phyloP scores from a whole-genome alignment of 192 early-diverging fungal genomes.

The Coemansia aciculifera region DNA sequence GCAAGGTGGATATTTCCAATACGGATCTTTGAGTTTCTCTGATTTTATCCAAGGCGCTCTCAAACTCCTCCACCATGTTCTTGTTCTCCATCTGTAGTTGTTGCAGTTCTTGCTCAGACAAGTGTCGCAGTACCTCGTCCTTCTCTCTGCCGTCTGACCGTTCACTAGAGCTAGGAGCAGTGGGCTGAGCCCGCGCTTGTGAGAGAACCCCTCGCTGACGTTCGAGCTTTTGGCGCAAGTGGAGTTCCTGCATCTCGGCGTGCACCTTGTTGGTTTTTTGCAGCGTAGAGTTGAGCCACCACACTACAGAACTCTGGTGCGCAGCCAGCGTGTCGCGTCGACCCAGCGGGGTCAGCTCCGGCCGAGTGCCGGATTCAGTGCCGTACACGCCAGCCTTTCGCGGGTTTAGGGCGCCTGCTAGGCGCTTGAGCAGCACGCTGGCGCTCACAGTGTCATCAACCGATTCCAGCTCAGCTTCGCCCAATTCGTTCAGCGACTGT shows the following conservation, averaged over 20 bases:
- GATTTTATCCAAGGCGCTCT: conserved; percentile 68
- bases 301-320: conserved; percentile 67
- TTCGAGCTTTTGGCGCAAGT: conserved; percentile 66
- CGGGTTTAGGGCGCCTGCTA: conserved; percentile 47
- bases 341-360: conserved; percentile 9
- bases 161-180: not conserved
- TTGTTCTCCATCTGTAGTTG: conserved; percentile 71
- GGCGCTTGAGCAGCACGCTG: conserved; percentile 42
- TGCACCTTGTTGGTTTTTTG: conserved; percentile 67
- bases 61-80: conserved; percentile 68
- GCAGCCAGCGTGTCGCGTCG: conserved; percentile 62
- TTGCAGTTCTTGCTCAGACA: conserved; percentile 56
- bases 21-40: conserved; percentile 64
- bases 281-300: conserved; percentile 67
- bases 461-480: conserved; percentile 41
- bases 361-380: not conserved
- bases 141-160: conserved; percentile 23
- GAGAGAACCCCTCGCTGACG: conserved; percentile 57
- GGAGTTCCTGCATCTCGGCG: conserved; percentile 69
- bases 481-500: conserved; percentile 58
- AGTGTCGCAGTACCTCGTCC: conserved; percentile 58
- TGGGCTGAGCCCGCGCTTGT: not conserved
- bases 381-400: conserved; percentile 23
- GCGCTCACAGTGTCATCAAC: conserved; percentile 27
- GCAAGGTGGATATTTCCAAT: conserved; percentile 71